phyloP scores from a whole-genome alignment of 2,329 filamentous ascomycete species.

The Aspergillus texensis region DNA sequence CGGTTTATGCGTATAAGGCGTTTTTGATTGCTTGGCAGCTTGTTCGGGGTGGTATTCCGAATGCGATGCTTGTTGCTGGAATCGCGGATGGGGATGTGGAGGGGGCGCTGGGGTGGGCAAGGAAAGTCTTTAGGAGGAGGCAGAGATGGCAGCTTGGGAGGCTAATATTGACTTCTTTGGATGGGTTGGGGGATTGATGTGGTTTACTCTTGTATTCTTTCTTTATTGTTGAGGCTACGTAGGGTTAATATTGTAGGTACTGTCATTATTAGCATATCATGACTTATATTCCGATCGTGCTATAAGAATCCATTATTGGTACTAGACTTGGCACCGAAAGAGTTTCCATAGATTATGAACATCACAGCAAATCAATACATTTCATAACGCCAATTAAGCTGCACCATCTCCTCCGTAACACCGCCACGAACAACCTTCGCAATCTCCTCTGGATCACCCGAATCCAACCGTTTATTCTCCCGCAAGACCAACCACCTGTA shows the following conservation, averaged over 20 bases:
- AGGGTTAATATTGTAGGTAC: not conserved
- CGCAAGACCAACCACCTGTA: conserved; percentile 44
- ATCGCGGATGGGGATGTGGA: conserved; percentile 35
- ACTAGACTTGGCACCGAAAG: not conserved
- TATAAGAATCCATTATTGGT: rapidly evolving
- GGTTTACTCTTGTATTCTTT: not conserved
- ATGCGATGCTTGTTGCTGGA: conserved; percentile 38
- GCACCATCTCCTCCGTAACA: conserved; percentile 49
- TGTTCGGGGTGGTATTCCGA: conserved; percentile 31
- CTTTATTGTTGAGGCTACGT: too few species aligned
- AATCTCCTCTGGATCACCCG: conserved; percentile 39
- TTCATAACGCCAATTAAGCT: conserved; percentile 48
- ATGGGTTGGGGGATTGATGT: conserved; percentile 11
- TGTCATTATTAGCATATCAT: not conserved
- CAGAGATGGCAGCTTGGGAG: conserved; percentile 34
- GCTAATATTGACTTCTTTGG: conserved; percentile 36
- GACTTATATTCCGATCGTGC: not conserved
- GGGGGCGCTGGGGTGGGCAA: conserved; percentile 33
- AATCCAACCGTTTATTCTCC: conserved; percentile 45
- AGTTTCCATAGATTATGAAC: not conserved
- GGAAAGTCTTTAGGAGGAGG: conserved; percentile 33
- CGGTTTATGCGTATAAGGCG: conserved; percentile 45
- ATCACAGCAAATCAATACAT: conserved; percentile 38
- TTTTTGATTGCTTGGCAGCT: conserved; percentile 48
- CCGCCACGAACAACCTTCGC: conserved; percentile 46